Evolutionary conservation across 192 early-diverging fungal genomes (phyloP), one percentile per base, ranked within the genome.

Genomic region (Cetraspora pellucida): DNA sequence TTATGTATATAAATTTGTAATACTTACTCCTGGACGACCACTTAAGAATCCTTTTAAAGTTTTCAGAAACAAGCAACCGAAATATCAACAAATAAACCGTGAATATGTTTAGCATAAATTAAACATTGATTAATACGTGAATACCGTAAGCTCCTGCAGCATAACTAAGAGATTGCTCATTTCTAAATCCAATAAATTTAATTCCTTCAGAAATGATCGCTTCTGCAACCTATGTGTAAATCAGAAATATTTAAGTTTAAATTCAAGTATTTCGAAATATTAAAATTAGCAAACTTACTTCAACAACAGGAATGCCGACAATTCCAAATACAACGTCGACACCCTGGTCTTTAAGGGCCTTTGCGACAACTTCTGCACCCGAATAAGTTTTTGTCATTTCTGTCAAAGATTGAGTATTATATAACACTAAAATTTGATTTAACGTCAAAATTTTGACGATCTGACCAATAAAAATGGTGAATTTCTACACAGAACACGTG

Each of bases 251-350:
- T 52, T 14, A 72, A 75, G 0, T 10, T 57, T 61, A 76, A 71
- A 23, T 43, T 77, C 30, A 67, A 11, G 45, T 19, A 21, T n/a
- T 68, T 21, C 10, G 11, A 31, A 30, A 63, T 3, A 30, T 17
- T 30, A 31, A 16, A 31, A 17, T 30, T 63, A 28, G 17, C 14
- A 13, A 4, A 0, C 46, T 57, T 27, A 84, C 81, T 50, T 93
- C 92, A 25, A 92, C 86, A 11, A 93, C 90, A 28, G 92, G 92
- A 71, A 92, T 91, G 4, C 92, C 92, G 37, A 93, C 92, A 72
- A 93, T 91, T 19, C 92, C 92, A 85, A 93, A 93, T 4, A 91
- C 82, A 3, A 90, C 86, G 19, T 75, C 65, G 25, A 93, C 88
- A 49, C 87, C 88, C 58, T 88, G 91, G 10, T 80, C 75, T 73